Evolutionary conservation across 495 filamentous ascomycete genomes (phyloP), one percentile per base, ranked within the genome.

Genomic region (Aspergillus avenaceus): DNA sequence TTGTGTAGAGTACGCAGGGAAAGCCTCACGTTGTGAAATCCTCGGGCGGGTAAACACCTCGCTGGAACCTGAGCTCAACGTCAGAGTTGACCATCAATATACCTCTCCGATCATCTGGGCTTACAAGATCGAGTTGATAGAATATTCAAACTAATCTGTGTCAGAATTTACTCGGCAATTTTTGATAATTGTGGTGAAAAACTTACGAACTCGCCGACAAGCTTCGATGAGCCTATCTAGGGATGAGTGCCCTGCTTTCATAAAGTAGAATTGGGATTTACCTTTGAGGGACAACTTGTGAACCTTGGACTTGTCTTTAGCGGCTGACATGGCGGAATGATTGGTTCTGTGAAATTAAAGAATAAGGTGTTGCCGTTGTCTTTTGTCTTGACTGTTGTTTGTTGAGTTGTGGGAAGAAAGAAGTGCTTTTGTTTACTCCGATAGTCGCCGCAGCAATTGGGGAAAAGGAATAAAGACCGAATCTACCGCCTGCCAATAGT

Each of bases 1-100:
- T 3, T 22, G 1, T 18, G 18, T n/a, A 34, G 19, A 50, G 9
- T 5, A 32, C 34, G 18, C 14, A 21, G 18, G 43, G 3, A 26
- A 22, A 74, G n/a, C n/a, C 85, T 63, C 68, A 90, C 86, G 92
- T 85, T 54, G 87, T 91, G 65, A 98, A 98, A 73, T 98, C 93
- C 60, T 98, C 93, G 25, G 93, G 91, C 31, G 95, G 93, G 69
- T 98, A 98, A 45, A 98, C 93, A 43, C 91, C 93, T 58, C 93
- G 81, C 66, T 97, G 95, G 78, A 96, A 95, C 56, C 85, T 89
- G 54, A 34, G 28, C 23, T 9, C 34, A 21, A 42, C 1, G 29
- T 52, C 25, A 52, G 51, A 41, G 42, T 26, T 38, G 54, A 52
- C 9, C 58, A 19, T 28, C 11, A 40, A 19, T 27, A 12, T 14